Evolutionary conservation across 768 basidiomycete species (phyloP).

Genomic region (Termitomyces sp.): DNA sequence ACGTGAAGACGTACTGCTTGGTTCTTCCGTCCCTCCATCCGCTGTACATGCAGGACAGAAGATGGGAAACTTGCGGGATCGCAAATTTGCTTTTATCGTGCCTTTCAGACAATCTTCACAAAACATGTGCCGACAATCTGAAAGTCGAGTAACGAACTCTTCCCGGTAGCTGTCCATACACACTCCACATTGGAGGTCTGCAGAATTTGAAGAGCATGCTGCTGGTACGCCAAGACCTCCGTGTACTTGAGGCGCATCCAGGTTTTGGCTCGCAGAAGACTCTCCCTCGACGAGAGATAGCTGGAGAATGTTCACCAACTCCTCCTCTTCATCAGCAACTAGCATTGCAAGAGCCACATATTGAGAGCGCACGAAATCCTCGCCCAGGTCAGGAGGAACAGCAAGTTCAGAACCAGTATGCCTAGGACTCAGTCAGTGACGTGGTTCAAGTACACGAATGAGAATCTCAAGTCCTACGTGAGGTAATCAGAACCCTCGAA

Average conservation of each 20-base stretch:
- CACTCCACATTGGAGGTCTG: slow-evolving; percentile 35
- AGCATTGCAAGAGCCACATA: background rate
- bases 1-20: background rate
- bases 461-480: background rate
- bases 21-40: slow-evolving; percentile 2
- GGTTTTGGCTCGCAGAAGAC: background rate
- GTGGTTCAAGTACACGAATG: background rate
- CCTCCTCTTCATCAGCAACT: background rate
- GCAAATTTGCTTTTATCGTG: slow-evolving; percentile 41
- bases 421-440: background rate
- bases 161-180: slow-evolving; percentile 47
- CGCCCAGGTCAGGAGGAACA: background rate
- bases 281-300: background rate
- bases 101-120: slow-evolving; percentile 49
- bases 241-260: background rate
- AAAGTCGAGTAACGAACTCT: background rate
- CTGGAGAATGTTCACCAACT: background rate
- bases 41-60: slow-evolving; percentile 54
- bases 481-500: background rate
- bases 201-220: background rate
- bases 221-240: background rate
- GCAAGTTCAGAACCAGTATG: background rate
- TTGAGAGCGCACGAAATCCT: background rate
- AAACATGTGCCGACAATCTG: slow-evolving; percentile 44
- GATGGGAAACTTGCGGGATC: slow-evolving; percentile 54